Base-by-base conservation (phyloP, 176 grass and related monocot genomes). In the Musa troglodytarum region DNA sequence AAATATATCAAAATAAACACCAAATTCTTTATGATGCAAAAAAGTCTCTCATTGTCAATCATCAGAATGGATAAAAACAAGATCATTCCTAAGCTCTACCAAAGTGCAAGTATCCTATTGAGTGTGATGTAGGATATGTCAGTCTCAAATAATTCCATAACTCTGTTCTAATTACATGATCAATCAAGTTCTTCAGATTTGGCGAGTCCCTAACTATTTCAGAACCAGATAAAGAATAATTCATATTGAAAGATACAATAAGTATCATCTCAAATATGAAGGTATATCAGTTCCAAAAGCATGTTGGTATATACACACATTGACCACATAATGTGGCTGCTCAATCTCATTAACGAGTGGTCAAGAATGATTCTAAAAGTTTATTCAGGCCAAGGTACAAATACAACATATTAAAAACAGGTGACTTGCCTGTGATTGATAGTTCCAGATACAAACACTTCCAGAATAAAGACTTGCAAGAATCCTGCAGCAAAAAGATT, bases 381-480 rank as follows among this genome's bases (percentile, higher is more conserved):
- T 50, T 3, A 70, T 19, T 50, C 43, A 20, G 15, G 1, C 23
- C 63, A 28, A 69, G 50, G 67, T 29, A 23, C 10, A 57, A 22
- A 73, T 5, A 52, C n/a, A 65, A 64, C 19, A 63, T n/a, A 20
- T 28, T 11, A 16, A 65, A 19, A 21, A 63, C 25, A 23, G 65
- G 68, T 63, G 53, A 75, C 79, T 82, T 89, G 82, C 95, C 88
- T 98, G 95, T 50, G 95, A 85, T 73, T 98, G 95, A 74, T 93
- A 98, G 79, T 94, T 92, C 95, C 95, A 99, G 67, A 99, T 99
- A 91, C 95, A 91, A 65, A 99, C 88, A 57, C 80, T 99, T 81
- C 95, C 95, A 1, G 90, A 94, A 85, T 99, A 99, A 65, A 99
- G 88, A 54, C 95, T 99, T 26, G 84, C 85, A 12, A 99, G 76